These are phyloP conservation scores for Chaetomium cochliodes DNA, from an alignment of 495 filamentous ascomycete species.

Conservation along the genomic window DNA sequence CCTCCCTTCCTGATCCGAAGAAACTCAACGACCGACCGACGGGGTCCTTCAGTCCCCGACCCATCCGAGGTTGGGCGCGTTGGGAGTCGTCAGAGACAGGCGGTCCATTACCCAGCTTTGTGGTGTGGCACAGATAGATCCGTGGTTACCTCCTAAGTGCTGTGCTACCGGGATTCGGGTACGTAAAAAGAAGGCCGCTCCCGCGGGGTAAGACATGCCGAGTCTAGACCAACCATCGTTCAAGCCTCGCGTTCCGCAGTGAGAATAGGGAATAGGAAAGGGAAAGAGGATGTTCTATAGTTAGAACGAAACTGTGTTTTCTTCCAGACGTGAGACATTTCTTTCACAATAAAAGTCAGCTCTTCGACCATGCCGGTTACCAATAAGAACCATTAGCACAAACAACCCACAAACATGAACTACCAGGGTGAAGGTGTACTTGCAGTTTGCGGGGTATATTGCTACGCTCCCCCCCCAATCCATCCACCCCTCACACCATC, in stretches of 20 bases:
- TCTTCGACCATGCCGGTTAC: too few relatives aligned
- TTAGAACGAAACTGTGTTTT: too few relatives aligned
- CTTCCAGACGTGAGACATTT: too few relatives aligned
- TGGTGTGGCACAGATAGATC: background rate
- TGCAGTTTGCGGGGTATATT: too few relatives aligned
- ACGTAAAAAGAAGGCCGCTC: background rate
- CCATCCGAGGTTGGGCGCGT: background rate
- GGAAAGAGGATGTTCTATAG: too few relatives aligned
- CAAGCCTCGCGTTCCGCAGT: background rate
- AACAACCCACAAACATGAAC: too few relatives aligned
- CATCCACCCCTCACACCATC: too few relatives aligned
- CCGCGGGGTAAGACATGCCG: constrained; percentile 4
- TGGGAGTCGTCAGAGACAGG: background rate
- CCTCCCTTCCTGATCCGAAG: constrained; percentile 2
- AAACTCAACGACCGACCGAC: background rate
- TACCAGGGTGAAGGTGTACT: too few relatives aligned
- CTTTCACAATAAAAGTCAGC: too few relatives aligned
- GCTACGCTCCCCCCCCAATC: too few relatives aligned
- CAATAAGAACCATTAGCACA: too few relatives aligned
- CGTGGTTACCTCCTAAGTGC: background rate
- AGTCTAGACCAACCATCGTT: background rate
- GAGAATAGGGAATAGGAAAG: too few relatives aligned
- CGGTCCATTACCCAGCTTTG: background rate
- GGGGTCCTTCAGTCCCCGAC: background rate
- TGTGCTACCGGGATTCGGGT: background rate